Evolutionary conservation across 331 rosid genomes (phyloP).

Genomic region (Cucumis variabilis): DNA sequence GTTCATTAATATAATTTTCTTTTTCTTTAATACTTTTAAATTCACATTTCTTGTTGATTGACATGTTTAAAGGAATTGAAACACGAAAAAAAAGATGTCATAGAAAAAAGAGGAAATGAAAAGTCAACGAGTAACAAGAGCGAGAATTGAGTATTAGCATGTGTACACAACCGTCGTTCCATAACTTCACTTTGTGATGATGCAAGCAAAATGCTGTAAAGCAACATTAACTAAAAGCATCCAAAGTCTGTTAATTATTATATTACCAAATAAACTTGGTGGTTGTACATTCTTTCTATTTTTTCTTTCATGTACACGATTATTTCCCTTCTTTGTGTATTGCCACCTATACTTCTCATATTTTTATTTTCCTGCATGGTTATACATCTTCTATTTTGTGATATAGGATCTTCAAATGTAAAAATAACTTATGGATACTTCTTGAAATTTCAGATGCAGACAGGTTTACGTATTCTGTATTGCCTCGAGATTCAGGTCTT

Average conservation of each 20-base stretch:
- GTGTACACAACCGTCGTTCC: background rate
- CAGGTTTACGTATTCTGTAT: constrained; percentile 74
- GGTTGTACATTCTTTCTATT: background rate
- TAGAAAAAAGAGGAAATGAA: background rate
- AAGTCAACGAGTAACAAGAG: background rate
- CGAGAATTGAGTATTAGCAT: background rate
- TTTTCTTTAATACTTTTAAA: too few species aligned
- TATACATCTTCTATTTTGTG: constrained; percentile 16
- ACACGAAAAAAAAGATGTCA: background rate
- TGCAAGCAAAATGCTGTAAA: background rate
- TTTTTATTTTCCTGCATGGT: background rate
- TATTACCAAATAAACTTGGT: background rate
- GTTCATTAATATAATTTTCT: too few species aligned
- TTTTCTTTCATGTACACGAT: background rate
- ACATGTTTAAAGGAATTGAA: background rate
- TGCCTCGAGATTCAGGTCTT: constrained; percentile 73
- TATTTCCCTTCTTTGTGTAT: background rate
- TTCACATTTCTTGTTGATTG: background rate
- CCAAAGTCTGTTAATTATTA: background rate
- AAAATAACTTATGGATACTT: constrained; percentile 32
- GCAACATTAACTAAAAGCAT: background rate
- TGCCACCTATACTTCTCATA: background rate
- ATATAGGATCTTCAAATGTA: constrained; percentile 35
- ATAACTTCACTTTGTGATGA: background rate
- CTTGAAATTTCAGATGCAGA: constrained; percentile 63